A percentile compares a stretch with the other conserved stretches of the same genome.
phyloP scores from a whole-genome alignment of 352 stramenopile species.

The Phytophthora hibernalis region DNA sequence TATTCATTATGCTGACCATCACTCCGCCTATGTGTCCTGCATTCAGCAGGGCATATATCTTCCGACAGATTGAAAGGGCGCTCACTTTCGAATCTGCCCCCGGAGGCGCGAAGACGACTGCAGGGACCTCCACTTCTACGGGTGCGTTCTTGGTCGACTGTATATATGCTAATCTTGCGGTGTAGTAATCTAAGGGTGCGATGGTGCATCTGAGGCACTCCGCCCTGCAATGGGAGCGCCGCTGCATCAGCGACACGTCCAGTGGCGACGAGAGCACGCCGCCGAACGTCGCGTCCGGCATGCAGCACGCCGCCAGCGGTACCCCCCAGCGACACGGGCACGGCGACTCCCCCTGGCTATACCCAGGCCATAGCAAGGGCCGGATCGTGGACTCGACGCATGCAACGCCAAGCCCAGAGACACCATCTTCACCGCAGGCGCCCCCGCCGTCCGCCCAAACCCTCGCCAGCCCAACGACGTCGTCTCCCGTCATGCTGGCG shows the following conservation, averaged over 20 bases:
- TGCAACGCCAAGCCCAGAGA: too few relatives aligned
- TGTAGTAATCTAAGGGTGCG: not conserved
- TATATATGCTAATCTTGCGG: not conserved
- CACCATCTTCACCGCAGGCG: too few relatives aligned
- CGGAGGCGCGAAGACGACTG: not conserved
- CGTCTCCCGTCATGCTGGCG: not conserved
- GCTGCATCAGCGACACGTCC: not conserved
- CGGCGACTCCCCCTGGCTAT: not conserved
- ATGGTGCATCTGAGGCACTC: slow-evolving; percentile 6
- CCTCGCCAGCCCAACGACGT: not conserved
- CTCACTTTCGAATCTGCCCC: not conserved
- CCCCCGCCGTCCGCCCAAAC: not conserved
- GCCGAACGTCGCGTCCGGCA: not conserved
- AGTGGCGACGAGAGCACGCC: not conserved
- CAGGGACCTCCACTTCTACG: too few relatives aligned
- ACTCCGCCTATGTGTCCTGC: not conserved
- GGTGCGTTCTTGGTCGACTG: not conserved
- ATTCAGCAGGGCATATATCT: slow-evolving; percentile 2
- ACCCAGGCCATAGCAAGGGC: not conserved
- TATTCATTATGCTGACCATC: slow-evolving; percentile 13
- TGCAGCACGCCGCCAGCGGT: not conserved
- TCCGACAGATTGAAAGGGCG: not conserved
- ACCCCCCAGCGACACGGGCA: not conserved
- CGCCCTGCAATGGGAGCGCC: not conserved
- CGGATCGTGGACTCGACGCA: too few relatives aligned